Conservation (phyloP, 352 stramenopile species). For the Saprolegnia parasitica region DNA sequence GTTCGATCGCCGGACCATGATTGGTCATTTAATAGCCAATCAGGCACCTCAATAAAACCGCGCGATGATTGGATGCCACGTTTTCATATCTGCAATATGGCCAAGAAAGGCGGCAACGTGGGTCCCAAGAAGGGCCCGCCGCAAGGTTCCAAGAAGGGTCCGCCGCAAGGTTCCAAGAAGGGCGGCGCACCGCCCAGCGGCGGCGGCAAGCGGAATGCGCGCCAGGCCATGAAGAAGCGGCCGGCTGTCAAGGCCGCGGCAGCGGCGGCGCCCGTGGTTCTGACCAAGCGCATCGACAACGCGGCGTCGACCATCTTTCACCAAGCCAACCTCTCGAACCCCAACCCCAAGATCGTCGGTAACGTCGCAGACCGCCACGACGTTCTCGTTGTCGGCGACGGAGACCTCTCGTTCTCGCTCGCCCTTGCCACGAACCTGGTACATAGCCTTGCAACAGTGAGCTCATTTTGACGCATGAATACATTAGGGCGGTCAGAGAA, state of each 20-base stretch:
- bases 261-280: neutral
- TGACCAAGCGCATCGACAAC: neutral
- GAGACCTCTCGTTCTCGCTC: constrained; percentile 80
- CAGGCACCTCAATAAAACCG: too few relatives aligned
- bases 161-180: too few relatives aligned
- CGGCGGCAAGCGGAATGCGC: neutral
- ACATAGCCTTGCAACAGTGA: neutral
- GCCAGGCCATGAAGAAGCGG: neutral
- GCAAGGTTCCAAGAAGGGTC: neutral
- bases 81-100: neutral
- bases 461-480: neutral
- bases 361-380: constrained; percentile 67
- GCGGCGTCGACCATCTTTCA: constrained; percentile 4
- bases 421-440: constrained; percentile 70
- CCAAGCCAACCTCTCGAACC: constrained; percentile 58
- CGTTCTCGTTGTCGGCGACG: constrained; percentile 80
- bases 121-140: neutral
- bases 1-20: too few relatives aligned
- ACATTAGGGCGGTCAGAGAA: constrained; percentile 50
- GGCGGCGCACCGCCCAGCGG: neutral
- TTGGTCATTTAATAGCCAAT: too few relatives aligned
- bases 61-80: too few relatives aligned
- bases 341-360: constrained; percentile 76
- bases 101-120: neutral
- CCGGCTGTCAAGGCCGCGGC: neutral